Conservation (phyloP, 2,329 filamentous ascomycete genomes). For the Pseudocercospora vitis region DNA sequence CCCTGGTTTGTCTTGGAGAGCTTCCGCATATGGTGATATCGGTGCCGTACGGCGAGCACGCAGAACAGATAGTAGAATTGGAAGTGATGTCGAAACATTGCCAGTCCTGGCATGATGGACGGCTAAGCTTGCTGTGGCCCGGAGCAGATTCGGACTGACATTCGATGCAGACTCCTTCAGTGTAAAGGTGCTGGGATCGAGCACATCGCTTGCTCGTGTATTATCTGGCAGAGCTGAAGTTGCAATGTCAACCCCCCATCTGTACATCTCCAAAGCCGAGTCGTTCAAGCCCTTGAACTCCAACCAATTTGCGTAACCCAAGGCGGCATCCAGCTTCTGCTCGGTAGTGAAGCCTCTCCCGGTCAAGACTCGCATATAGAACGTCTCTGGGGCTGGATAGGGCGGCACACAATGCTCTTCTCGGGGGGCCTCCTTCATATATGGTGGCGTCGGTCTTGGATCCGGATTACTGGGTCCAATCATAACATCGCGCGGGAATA, state of each 20-base stretch:
- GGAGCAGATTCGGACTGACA: conserved; percentile 65
- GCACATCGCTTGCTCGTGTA: conserved; percentile 40
- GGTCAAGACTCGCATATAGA: conserved; percentile 78
- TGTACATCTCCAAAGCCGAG: conserved; percentile 70
- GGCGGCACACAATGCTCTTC: conserved; percentile 74
- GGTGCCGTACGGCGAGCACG: conserved; percentile 67
- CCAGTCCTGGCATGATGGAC: conserved; percentile 72
- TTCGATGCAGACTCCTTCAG: conserved; percentile 55
- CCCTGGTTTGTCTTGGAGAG: conserved; percentile 24
- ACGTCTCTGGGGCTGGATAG: conserved; percentile 69
- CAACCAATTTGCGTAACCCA: conserved; percentile 82
- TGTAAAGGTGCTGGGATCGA: conserved; percentile 64
- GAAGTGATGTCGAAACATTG: conserved; percentile 68
- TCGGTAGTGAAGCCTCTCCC: conserved; percentile 75
- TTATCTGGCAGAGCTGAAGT: conserved; percentile 51
- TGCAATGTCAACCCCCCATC: conserved; percentile 74
- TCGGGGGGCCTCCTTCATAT: conserved; percentile 61
- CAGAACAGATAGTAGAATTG: conserved; percentile 81
- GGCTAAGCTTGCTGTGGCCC: conserved; percentile 72
- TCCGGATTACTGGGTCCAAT: conserved; percentile 80
- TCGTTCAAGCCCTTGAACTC: conserved; percentile 70
- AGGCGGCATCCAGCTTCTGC: conserved; percentile 76
- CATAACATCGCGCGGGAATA: conserved; percentile 72
- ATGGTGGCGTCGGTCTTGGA: conserved; percentile 69
- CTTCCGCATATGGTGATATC: conserved; percentile 41